Base-by-base conservation (phyloP, 2,329 filamentous ascomycete species). In the Microsporum canis region DNA sequence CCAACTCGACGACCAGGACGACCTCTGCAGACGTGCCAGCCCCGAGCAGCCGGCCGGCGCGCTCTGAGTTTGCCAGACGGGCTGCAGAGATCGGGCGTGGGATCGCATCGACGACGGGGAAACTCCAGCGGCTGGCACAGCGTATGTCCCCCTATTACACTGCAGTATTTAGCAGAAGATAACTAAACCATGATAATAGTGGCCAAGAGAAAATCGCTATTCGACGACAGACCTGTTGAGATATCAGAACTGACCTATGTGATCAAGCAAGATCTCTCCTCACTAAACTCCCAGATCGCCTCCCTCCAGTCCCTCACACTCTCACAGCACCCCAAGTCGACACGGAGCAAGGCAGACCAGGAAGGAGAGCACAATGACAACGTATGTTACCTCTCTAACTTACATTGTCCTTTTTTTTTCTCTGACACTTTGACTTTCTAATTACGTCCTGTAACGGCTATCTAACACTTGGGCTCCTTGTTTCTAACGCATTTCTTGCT, bases 351-450 rank as follows among this genome's bases (percentile, higher is more conserved):
- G 66, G 73, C 73, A 17, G 82, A 85, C 64, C 91, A 96, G 71
- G 90, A 96, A 74, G 91, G 91, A 67, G 91, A 97, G 72, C 95
- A 99, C 78, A 96, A 95, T 79, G 95, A 96, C 76, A 96, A 97
- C 71, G 94, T 78, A 68, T 36, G 76, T 72, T 34, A 3, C 12
- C 27, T 8, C 64, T 49, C 43, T 60, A 27, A 60, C 65, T 49
- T 64, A 63, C 49, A 66, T 67, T 64, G 65, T 68, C 34, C 53
- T 31, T 27, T 7, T 59, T 31, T 27, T 7, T 61, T 4, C 3
- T 23, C 17, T 23, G 17, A 3, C 5, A 5, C 4, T 47, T 47
- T 47, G 17, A 41, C 8, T 14, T 7, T 7, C 51, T 36, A 36
- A 34, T 6, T 10, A 10, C n/a, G 17, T 23, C 17, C 17, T 23